Evolutionary conservation across 306 rosid genomes (phyloP).

Genomic region (Comarum palustre): DNA sequence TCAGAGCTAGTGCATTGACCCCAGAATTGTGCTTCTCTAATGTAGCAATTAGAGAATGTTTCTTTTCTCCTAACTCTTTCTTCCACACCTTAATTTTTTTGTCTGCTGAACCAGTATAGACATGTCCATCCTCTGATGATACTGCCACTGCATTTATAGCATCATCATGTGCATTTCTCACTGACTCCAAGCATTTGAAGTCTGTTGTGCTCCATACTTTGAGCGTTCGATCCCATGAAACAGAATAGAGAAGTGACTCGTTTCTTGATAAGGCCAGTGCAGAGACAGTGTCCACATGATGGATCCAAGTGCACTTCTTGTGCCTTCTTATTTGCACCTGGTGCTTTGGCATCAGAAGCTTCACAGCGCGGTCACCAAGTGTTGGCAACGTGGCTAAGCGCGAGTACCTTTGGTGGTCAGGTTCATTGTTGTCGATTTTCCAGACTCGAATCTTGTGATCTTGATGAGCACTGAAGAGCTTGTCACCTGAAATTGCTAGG

Average conservation of each 20-base stretch:
- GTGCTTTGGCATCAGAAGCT: conserved; percentile 56
- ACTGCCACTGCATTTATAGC: conserved; percentile 71
- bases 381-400: conserved; percentile 81
- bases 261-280: conserved; percentile 71
- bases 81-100: conserved; percentile 76
- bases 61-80: conserved; percentile 43
- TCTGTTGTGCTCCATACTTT: conserved; percentile 76
- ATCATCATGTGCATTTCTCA: conserved; percentile 70
- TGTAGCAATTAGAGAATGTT: conserved; percentile 42
- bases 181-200: conserved; percentile 76
- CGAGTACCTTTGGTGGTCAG: conserved; percentile 40
- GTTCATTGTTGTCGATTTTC: conserved; percentile 40
- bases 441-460: conserved; percentile 87
- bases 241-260: conserved; percentile 60
- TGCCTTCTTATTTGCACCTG: conserved; percentile 76
- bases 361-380: conserved; percentile 54
- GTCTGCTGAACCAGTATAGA: conserved; percentile 87
- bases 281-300: conserved; percentile 85
- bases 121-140: conserved; percentile 50
- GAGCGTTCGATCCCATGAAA: conserved; percentile 87
- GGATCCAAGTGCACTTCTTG: conserved; percentile 82
- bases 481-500: conserved; percentile 51
- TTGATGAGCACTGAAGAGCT: conserved; percentile 82
- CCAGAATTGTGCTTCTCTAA: conserved; percentile 76
- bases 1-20: conserved; percentile 71